Evolutionary conservation across 768 basidiomycete species (phyloP), one percentile per base, ranked within the genome.

Genomic region (Tricholoma terreum): DNA sequence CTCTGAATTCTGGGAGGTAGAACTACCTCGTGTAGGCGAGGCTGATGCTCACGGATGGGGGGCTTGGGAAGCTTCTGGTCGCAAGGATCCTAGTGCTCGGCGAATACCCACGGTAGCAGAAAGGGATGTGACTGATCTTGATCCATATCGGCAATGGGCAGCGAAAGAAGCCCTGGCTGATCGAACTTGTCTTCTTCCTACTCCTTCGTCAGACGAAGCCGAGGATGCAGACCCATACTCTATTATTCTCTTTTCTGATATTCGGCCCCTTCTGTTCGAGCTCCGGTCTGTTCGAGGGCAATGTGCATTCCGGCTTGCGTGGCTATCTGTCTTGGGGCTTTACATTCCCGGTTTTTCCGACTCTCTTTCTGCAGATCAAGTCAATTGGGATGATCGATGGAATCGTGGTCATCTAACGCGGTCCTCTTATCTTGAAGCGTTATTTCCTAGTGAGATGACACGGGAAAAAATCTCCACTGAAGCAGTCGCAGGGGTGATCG

Each of bases 1-100:
- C 14, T 90, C 92, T 71, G 83, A 84, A 52, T 94, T 89, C 66
- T 94, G 92, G 92, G 92, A 94, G 51, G 83, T 87, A 4, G 92
- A 92, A 69, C 74, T 72, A 9, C 84, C 85, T n/a, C 85, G 91
- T n/a, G 68, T 85, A 8, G 89, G 90, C 27, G 92, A 94, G 65
- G 66, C 70, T 0, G 73, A 75, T 54, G 82, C 90, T 8, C 75
- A 69, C 55, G 90, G 92, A 22, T 93, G 91, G 90, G 76, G 77
- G 12, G 58, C 72, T 33, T 92, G 89, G 89, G 70, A 80, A 38
- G 65, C 73, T 10, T 72, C 76, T 19, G 76, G 78, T 21, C 76
- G 74, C 48, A 70, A 77, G 31, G 74, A 77, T 24, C 48, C 58
- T 36, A 52, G 38, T 15, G 56, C 52, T 34, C 30, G 50, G 19